Evolutionary conservation across 2,329 filamentous ascomycete species (phyloP), one percentile per base, ranked within the genome.

Genomic region (Alternaria ethzedia): DNA sequence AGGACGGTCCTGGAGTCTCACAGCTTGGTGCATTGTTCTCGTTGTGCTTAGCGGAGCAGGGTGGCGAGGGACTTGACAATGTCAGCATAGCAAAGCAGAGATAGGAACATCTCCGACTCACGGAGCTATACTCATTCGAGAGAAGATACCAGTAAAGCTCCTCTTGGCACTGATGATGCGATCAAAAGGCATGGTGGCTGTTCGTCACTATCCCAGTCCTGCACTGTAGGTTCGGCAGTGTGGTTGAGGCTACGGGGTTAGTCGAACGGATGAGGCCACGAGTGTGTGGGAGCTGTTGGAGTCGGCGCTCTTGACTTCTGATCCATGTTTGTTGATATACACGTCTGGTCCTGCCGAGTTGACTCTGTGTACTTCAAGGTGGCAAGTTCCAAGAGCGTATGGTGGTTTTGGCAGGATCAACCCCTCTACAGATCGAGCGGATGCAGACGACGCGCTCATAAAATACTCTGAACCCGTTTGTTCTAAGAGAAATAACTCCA

Each of bases 81-180:
- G 46, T 69, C 12, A 69, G 64, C 25, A 57, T 43, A 4, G 44
- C 12, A 44, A 5, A 54, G n/a, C 21, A 8, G 13, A 21, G 20
- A 12, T 2, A 28, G 15, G 5, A 47, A 15, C 12, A 23, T 10
- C 7, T 6, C 11, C 8, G 5, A 61, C 59, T 30, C 26, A 57
- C 47, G 28, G 26, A 11, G 52, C 15, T 15, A 21, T 26, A n/a
- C 36, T 57, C 6, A 68, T 51, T n/a, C 55, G 57, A 32, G 65
- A 64, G 66, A 74, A 71, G 60, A 77, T 69, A 15, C 70, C 73
- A 6, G 74, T 71, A 43, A 77, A 60, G 47, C 76, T 78, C 65
- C 74, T 76, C 59, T 71, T 78, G 12, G 72, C 70, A 55, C 68
- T 67, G 46, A 76, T 54, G 20, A 78, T 66, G 41, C 68, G 70